Percentiles rank a stretch among this genome's conserved stretches.
Conservation (phyloP, 2,329 filamentous ascomycete species). For the Trichoderma semiorbis region DNA sequence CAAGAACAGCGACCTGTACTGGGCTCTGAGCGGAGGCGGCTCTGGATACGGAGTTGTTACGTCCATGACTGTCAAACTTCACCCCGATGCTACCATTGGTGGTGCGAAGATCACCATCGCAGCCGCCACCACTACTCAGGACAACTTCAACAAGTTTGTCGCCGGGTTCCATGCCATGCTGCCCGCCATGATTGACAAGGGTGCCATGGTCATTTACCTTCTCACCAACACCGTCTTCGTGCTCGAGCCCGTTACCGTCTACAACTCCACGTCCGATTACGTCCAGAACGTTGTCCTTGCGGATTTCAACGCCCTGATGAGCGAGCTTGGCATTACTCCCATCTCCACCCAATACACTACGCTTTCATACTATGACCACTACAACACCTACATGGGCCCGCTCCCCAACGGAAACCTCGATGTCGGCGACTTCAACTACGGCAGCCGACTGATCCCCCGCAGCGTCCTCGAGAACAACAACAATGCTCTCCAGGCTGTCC, state of each 20-base stretch:
- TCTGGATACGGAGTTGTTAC: slow-evolving; percentile 45
- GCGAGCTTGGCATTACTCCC: slow-evolving; percentile 23
- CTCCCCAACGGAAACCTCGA: slow-evolving; percentile 35
- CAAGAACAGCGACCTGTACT: slow-evolving; percentile 52
- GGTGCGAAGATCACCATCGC: slow-evolving; percentile 27
- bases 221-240: slow-evolving; percentile 40
- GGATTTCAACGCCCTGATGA: slow-evolving; percentile 37
- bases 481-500: slow-evolving; percentile 23
- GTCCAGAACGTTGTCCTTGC: slow-evolving; percentile 36
- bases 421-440: slow-evolving; percentile 30
- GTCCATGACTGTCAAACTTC: slow-evolving; percentile 35
- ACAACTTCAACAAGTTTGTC: slow-evolving; percentile 19
- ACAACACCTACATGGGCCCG: slow-evolving; percentile 32
- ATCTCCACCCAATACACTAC: slow-evolving; percentile 29
- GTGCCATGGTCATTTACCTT: slow-evolving; percentile 44
- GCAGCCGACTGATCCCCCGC: slow-evolving; percentile 43
- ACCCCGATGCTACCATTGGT: slow-evolving; percentile 28
- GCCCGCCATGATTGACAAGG: slow-evolving; percentile 43
- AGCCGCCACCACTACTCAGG: neutral
- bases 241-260: slow-evolving; percentile 44
- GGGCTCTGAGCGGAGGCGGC: slow-evolving; percentile 57
- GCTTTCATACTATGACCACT: slow-evolving; percentile 30
- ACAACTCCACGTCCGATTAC: slow-evolving; percentile 39
- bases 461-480: slow-evolving; percentile 26
- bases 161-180: slow-evolving; percentile 26